Conservation (phyloP, 148 eudicot genomes). For the Amaranthus palmeri region DNA sequence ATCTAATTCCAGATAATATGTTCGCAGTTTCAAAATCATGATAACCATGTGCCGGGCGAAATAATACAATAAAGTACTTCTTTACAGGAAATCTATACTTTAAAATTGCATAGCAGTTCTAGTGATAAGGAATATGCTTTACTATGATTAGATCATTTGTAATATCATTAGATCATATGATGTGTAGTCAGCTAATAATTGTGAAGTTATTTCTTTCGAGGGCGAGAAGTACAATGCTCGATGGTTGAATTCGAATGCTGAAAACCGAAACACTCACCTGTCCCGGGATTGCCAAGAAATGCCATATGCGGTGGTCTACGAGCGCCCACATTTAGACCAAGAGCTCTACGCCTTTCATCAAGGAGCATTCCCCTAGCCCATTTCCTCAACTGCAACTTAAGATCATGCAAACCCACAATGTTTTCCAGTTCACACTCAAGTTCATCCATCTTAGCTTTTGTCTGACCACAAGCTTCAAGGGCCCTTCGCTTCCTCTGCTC, state of each 20-base stretch:
- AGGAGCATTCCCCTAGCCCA: conserved; percentile 99
- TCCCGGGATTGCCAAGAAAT: conserved; percentile 97
- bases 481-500: conserved; percentile 82
- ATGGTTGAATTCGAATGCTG: background rate
- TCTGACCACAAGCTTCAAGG: conserved; percentile 84
- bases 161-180: background rate
- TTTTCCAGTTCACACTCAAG: conserved; percentile 68
- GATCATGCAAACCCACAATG: conserved; percentile 77
- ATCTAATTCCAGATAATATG: conserved; percentile 1
- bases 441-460: conserved; percentile 93
- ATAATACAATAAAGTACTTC: background rate
- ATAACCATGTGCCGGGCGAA: conserved; percentile 1
- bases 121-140: background rate
- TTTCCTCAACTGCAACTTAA: conserved; percentile 78
- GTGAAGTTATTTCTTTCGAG: background rate
- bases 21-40: background rate
- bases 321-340: conserved; percentile 84
- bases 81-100: conserved; percentile 3
- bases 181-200: background rate
- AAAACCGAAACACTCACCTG: conserved; percentile 47
- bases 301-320: conserved; percentile 99
- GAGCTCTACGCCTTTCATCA: conserved; percentile 96
- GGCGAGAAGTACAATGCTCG: background rate
- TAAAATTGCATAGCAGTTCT: background rate
- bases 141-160: background rate